phyloP scores from a whole-genome alignment of 768 basidiomycete genomes.

The Collybia sp. region DNA sequence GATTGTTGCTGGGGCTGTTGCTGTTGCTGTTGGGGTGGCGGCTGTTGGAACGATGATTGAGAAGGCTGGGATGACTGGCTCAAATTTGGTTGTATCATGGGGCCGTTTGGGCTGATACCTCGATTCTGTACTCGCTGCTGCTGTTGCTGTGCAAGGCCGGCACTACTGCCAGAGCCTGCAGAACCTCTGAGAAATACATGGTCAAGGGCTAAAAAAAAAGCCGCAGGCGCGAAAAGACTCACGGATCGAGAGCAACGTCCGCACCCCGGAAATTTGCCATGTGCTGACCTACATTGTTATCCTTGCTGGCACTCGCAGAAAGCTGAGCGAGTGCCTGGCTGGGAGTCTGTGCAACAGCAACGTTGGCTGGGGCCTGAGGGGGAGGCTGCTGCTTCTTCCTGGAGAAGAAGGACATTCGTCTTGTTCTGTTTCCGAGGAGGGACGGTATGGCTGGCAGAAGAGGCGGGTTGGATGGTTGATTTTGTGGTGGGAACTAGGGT shows the following conservation, averaged over 20 bases:
- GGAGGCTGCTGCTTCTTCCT: conserved; percentile 67
- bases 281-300: conserved; percentile 16
- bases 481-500: conserved; percentile 12
- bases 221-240: conserved; percentile 14
- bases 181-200: conserved; percentile 1
- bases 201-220: neutral
- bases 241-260: conserved; percentile 14
- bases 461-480: conserved; percentile 59
- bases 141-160: neutral
- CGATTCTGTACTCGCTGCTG: conserved; percentile 13
- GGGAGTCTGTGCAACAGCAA: conserved; percentile 59
- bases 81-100: neutral
- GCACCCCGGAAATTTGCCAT: neutral
- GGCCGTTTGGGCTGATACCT: conserved; percentile 15
- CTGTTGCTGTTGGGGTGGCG: conserved; percentile 18
- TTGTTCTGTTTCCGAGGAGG: conserved; percentile 50
- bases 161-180: neutral
- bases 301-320: conserved; percentile 26
- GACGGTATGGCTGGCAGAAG: conserved; percentile 64
- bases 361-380: conserved; percentile 38
- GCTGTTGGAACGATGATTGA: conserved; percentile 11
- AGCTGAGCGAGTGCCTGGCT: conserved; percentile 66
- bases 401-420: conserved; percentile 93
- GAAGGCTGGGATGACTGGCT: conserved; percentile 3
- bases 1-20: conserved; percentile 22